Base-by-base conservation (phyloP, 768 basidiomycete genomes). In the Leccinum broughii region DNA sequence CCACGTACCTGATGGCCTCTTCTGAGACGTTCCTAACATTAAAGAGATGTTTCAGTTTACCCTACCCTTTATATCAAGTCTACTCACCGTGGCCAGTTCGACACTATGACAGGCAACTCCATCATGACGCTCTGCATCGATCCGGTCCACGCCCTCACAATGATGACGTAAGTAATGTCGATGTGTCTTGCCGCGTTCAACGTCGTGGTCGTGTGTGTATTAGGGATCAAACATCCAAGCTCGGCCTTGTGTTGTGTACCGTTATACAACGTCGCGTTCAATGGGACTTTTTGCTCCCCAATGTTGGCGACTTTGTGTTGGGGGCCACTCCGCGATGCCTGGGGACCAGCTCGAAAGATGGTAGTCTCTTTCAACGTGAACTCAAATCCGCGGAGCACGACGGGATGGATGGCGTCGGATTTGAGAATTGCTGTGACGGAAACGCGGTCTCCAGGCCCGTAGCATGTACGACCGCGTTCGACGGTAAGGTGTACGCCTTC, bases 401-500 rank as follows among this genome's bases (percentile, higher is more conserved):
- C 82, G 13, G 89, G 85, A 41, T 86, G 80, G 4, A 87, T 69
- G 55, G 78, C 81, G 61, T 92, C 88, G 1, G 89, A 90, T 70
- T 85, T 87, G 59, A 96, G 77, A 8, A 85, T 83, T 1, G 90
- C 91, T 35, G 79, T 81, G 52, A 94, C 81, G 13, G 84, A 77
- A 35, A 95, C 84, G 20, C 86, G 85, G 74, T 96, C 94, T 5
- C 89, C 90, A 1, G 94, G 92, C 2, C 93, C 93, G 66, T 88
- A 93, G 66, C 94, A 95, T 7, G 88, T 88, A 59, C 85, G 81
- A 26, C 80, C 80, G 39, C 95, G 87, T 28, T 90, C 86, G 20
- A 94, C 88, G 49, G 82, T 85, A 61, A 97, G 83, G 24, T 82
- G 86, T 17, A 93, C 81, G 28, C 87, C 88, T 3, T 92, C 88